Evolutionary conservation across 768 basidiomycete species (phyloP).

Genomic region (Fomitopsis serialis): DNA sequence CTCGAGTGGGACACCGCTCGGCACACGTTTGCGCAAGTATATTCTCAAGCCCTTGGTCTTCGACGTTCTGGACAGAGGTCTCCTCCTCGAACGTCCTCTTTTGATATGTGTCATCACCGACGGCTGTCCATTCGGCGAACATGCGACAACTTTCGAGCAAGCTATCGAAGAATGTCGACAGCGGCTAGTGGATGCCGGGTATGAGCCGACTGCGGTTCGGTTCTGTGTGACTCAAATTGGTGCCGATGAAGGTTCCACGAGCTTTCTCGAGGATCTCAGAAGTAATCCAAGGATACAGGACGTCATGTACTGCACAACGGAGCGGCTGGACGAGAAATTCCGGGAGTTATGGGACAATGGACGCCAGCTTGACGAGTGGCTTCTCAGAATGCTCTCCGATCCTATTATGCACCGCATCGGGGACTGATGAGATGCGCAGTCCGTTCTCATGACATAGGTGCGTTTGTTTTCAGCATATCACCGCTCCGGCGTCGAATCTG

Average conservation of each 20-base stretch:
- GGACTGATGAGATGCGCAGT: no score
- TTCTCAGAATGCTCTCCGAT: conserved; percentile 2
- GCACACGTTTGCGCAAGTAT: neutral
- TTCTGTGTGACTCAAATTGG: conserved; percentile 9
- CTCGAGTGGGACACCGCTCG: neutral
- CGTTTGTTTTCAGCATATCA: no score
- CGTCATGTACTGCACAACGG: conserved; percentile 5
- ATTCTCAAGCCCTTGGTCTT: conserved; percentile 8
- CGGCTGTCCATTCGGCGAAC: neutral
- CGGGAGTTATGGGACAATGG: conserved; percentile 2
- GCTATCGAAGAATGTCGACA: conserved; percentile 4
- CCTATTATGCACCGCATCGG: neutral
- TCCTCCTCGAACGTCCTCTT: conserved; percentile 2
- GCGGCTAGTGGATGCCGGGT: neutral
- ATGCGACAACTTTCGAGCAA: neutral
- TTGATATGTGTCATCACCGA: conserved; percentile 7
- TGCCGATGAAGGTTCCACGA: neutral
- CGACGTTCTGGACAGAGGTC: neutral
- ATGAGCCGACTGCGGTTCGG: conserved; percentile 6
- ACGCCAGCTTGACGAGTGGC: conserved; percentile 4
- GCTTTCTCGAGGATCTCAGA: conserved; percentile 1
- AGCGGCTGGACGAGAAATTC: conserved; percentile 7
- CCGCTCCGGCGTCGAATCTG: no score
- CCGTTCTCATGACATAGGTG: no score
- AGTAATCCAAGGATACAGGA: neutral